phyloP scores from a whole-genome alignment of 257 asterid species.

The Linderniella brevidens region DNA sequence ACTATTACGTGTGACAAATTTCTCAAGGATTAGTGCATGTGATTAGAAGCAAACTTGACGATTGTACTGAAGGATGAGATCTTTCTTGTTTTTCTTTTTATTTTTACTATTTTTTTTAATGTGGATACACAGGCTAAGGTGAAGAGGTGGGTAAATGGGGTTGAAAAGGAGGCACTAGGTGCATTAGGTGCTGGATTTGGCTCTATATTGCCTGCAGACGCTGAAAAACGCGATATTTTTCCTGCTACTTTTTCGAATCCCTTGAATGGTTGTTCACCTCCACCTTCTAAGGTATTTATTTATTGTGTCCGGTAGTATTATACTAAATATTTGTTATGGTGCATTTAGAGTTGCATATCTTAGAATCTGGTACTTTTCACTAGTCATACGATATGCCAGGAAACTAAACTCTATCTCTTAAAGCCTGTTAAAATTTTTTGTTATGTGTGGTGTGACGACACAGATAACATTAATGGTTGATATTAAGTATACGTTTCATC shows the following conservation, averaged over 20 bases:
- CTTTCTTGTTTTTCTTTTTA: neutral
- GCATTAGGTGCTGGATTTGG: slow-evolving; percentile 49
- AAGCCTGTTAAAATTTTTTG: no score
- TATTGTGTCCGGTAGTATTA: neutral
- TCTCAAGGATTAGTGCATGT: no score
- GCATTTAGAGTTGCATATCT: neutral
- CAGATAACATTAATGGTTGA: no score
- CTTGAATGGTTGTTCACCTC: slow-evolving; percentile 27
- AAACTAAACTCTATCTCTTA: no score
- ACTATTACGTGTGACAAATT: no score
- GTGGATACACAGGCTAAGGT: slow-evolving; percentile 29
- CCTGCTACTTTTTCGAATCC: slow-evolving; percentile 29
- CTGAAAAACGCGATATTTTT: slow-evolving; percentile 17
- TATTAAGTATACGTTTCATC: no score
- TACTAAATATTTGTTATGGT: neutral
- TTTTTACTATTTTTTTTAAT: neutral
- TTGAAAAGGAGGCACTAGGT: slow-evolving; percentile 21
- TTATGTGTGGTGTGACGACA: neutral
- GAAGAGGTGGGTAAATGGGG: slow-evolving; percentile 27
- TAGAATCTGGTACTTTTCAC: neutral
- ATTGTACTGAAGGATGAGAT: neutral
- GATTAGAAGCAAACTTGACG: no score
- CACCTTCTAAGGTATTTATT: slow-evolving; percentile 26
- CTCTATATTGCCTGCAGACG: slow-evolving; percentile 25
- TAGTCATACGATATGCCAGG: no score